Percentiles rank a stretch among this genome's conserved stretches.
phyloP scores from a whole-genome alignment of 805 yeast species.

The Yarrowia yakushimensis region DNA sequence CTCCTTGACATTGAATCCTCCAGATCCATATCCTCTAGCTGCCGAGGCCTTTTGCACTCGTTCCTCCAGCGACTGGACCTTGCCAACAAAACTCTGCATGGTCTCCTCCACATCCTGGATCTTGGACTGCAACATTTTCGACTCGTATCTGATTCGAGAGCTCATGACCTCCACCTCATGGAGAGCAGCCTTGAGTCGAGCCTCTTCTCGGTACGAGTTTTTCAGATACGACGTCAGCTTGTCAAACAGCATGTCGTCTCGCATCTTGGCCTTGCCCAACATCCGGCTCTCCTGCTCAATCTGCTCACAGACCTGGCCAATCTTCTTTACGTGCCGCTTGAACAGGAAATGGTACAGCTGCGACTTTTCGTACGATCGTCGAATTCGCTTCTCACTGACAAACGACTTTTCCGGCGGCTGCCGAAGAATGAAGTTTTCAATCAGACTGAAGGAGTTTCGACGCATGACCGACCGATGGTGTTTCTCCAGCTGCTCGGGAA shows the following conservation, averaged over 20 bases:
- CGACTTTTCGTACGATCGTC: constrained; percentile 25
- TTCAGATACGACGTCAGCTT: constrained; percentile 22
- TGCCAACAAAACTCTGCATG: constrained; percentile 44
- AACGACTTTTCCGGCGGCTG: constrained; percentile 22
- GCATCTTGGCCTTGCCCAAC: background rate
- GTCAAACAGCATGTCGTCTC: constrained; percentile 20
- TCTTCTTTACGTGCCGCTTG: background rate
- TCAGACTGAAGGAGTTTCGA: constrained; percentile 16
- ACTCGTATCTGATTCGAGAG: constrained; percentile 55
- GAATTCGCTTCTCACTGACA: constrained; percentile 8
- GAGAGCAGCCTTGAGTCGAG: constrained; percentile 22
- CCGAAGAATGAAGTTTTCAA: constrained; percentile 8
- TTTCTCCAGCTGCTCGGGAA: constrained; percentile 18
- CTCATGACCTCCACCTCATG: constrained; percentile 32
- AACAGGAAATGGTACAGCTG: constrained; percentile 24
- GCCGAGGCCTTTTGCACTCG: background rate
- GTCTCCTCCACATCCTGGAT: constrained; percentile 67
- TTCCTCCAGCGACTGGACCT: constrained; percentile 33
- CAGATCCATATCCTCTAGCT: constrained; percentile 8
- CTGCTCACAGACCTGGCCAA: constrained; percentile 4
- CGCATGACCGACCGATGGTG: constrained; percentile 3
- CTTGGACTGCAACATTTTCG: constrained; percentile 54
- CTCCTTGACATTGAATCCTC: background rate
- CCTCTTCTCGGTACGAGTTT: constrained; percentile 16
- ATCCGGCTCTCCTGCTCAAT: constrained; percentile 10